phyloP scores from a whole-genome alignment of 495 filamentous ascomycete species.

The Neurospora sp. region DNA sequence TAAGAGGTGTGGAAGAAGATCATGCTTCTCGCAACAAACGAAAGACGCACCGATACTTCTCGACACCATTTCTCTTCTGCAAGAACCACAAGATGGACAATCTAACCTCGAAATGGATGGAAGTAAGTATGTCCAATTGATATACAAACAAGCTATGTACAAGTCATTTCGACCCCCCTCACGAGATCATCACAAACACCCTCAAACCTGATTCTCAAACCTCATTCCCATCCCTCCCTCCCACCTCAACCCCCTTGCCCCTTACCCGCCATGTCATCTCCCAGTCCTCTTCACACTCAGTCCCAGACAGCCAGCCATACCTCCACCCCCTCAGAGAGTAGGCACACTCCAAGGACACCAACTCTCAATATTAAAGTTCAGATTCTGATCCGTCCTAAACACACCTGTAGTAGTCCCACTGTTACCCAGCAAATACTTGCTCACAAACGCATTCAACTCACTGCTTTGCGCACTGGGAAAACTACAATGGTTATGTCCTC shows the following conservation, averaged over 20 bases:
- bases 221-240: no score
- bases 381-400: constrained; percentile 10
- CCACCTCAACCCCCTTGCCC: background rate
- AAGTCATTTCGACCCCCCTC: background rate
- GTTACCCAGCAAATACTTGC: constrained; percentile 38
- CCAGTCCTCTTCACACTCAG: background rate
- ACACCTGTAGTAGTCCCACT: constrained; percentile 4
- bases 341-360: constrained; percentile 21
- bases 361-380: constrained; percentile 12
- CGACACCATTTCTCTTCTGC: no score
- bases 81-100: no score
- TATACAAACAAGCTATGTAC: background rate
- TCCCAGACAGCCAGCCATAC: background rate
- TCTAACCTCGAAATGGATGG: background rate
- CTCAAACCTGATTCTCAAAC: no score
- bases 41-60: no score
- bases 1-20: no score
- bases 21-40: no score
- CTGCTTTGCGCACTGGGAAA: constrained; percentile 37
- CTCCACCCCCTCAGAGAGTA: background rate
- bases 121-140: background rate
- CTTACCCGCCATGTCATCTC: background rate
- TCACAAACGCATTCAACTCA: constrained; percentile 44
- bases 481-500: constrained; percentile 42
- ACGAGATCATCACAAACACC: background rate